phyloP scores from a whole-genome alignment of 768 basidiomycete species.

The Hysterangium stoloniferum region DNA sequence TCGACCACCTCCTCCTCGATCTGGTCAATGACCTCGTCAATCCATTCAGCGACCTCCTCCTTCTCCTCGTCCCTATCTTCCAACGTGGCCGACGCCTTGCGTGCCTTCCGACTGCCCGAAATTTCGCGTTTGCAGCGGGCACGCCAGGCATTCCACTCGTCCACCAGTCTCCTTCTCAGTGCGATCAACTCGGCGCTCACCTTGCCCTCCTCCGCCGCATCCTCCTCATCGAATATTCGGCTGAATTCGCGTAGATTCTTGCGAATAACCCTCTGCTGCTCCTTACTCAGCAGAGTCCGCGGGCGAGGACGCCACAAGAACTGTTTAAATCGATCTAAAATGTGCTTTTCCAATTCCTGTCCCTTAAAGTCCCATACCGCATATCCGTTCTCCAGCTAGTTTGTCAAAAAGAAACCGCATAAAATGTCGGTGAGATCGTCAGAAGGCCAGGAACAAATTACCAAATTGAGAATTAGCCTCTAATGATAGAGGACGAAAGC shows the following conservation, averaged over 20 bases:
- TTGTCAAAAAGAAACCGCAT: conserved; percentile 12
- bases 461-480: conserved; percentile 9
- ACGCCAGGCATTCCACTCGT: conserved; percentile 99
- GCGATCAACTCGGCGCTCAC: conserved; percentile 92
- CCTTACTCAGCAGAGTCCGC: conserved; percentile 74
- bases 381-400: conserved; percentile 91
- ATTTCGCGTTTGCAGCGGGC: conserved; percentile 57
- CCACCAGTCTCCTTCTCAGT: conserved; percentile 81
- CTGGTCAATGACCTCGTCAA: conserved; percentile 91
- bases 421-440: conserved; percentile 1
- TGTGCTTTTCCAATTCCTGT: conserved; percentile 84
- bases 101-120: conserved; percentile 42
- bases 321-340: conserved; percentile 95
- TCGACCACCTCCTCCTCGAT: conserved; percentile 73
- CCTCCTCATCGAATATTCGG: conserved; percentile 90
- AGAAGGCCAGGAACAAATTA: conserved; percentile 4
- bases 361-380: conserved; percentile 98
- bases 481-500: not conserved
- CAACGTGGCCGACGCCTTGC: conserved; percentile 21
- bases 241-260: conserved; percentile 90
- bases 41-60: conserved; percentile 90
- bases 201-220: conserved; percentile 90
- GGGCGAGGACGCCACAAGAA: conserved; percentile 99
- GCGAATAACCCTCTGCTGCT: conserved; percentile 79
- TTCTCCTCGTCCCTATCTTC: conserved; percentile 39